Evolutionary conservation across 2,329 filamentous ascomycete species (phyloP).

Genomic region (Cercospora brassicicola): DNA sequence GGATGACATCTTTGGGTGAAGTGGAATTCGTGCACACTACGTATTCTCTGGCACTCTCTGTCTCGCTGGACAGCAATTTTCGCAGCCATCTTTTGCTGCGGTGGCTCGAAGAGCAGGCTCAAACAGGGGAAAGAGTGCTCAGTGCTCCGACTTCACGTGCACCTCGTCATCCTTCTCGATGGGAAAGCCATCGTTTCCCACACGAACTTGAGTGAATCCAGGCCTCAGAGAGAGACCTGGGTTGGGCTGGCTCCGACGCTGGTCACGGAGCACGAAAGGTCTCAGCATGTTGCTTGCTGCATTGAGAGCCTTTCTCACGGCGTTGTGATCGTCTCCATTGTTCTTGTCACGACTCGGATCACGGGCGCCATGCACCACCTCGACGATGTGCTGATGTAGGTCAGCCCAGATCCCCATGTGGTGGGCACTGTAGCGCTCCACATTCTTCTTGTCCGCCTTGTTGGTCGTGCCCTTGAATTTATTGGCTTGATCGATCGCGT

Average conservation of each 20-base stretch:
- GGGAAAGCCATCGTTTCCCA: not conserved
- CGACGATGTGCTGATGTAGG: not conserved
- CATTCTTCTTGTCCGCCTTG: constrained; percentile 58
- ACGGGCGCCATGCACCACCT: constrained; percentile 1
- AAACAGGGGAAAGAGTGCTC: not conserved
- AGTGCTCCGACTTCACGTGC: not conserved
- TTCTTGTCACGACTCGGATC: not conserved
- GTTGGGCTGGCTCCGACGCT: not conserved
- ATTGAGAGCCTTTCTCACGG: not conserved
- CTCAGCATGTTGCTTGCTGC: not conserved
- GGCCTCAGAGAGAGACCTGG: not conserved
- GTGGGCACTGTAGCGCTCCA: constrained; percentile 48
- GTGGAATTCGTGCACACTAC: not conserved
- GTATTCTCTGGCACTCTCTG: not conserved
- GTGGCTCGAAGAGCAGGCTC: not conserved
- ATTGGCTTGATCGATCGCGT: not conserved
- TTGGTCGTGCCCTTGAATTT: not conserved
- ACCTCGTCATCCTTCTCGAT: not conserved
- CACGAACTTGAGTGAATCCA: not conserved
- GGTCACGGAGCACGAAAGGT: not conserved
- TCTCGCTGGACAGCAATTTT: not conserved
- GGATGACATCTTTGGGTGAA: constrained; percentile 64
- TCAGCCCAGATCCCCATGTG: constrained; percentile 13
- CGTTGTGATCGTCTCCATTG: not conserved
- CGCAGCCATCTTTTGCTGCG: not conserved